Percentiles rank a stretch among this genome's conserved stretches.
These are phyloP conservation scores for Mercurialis annua DNA, from an alignment of 345 rosid genomes.

Conservation along the genomic window DNA sequence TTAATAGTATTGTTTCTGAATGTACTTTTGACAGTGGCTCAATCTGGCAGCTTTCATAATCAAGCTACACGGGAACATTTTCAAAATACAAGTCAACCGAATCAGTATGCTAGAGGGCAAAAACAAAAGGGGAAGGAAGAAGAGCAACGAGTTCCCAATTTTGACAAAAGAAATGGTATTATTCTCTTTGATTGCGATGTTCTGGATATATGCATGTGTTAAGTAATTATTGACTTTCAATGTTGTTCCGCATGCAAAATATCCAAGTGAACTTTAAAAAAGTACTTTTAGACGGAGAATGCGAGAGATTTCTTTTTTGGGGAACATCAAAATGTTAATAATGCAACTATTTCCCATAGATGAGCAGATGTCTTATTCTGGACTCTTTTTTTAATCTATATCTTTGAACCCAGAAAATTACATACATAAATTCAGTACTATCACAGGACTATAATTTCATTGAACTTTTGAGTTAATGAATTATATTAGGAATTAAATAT, in stretches of 20 bases:
- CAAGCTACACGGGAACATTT: not conserved
- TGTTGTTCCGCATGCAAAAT: not conserved
- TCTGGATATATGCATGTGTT: not conserved
- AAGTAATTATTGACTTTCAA: not conserved
- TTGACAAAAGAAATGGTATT: conserved; percentile 3
- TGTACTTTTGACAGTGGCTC: conserved; percentile 4
- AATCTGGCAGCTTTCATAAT: not conserved
- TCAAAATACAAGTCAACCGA: not conserved
- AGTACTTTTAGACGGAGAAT: no score
- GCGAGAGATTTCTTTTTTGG: no score
- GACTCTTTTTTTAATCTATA: no score
- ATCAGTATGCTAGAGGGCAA: not conserved
- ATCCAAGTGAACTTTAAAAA: not conserved
- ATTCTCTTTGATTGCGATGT: conserved; percentile 2
- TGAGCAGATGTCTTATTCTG: no score
- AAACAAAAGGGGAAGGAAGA: not conserved
- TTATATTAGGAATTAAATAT: not conserved
- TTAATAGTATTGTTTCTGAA: not conserved
- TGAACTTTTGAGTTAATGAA: not conserved
- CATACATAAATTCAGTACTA: no score
- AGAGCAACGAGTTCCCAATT: not conserved
- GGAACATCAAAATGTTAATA: no score
- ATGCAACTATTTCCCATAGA: no score
- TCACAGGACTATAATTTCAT: not conserved
- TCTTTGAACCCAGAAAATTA: no score